Evolutionary conservation across 768 basidiomycete genomes (phyloP), one percentile per base, ranked within the genome.

Genomic region (Daedaleopsis nitida): DNA sequence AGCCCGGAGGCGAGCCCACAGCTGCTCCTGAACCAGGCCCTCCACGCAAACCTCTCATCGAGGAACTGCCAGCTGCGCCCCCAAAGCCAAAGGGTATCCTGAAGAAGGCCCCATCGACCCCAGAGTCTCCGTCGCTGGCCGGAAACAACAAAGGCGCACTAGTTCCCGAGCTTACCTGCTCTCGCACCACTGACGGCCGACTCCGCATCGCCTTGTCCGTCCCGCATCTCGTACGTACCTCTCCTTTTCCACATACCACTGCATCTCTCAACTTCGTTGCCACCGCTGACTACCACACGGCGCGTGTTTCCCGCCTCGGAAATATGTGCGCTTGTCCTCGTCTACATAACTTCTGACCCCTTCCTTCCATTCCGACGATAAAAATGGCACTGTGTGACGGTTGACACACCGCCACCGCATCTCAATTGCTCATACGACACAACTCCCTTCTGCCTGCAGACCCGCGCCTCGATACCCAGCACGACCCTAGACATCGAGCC

Each of bases 401-500:
- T 14, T 38, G 37, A 38, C 37, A 48, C 19, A 45, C 2, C 14
- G 11, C 45, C 45, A 13, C 10, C 23, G 2, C 23, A 21, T 14
- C 47, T 14, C 21, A 27, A 24, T 24, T 21, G 47, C 19, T 38
- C 23, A 21, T 38, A 19, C 16, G 38, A 42, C n/a, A 38, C 58
- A 3, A 52, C 21, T 9, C 13, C 14, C 56, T 34, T 27, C 38
- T 16, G 16, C 51, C 43, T 42, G 2, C 65, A 89, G 86, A 83
- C 81, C 10, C 81, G 70, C 53, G 64, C 77, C 39, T 65, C 76
- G 39, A 77, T 88, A 54, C 63, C 77, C 21, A 62, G 71, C 1
- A 77, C 86, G 3, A 80, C 80, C 0, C 82, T 92, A 10, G 88
- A 91, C 60, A 62, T 92, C n/a, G 88, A 89, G 64, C 76, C 83